Evolutionary conservation across 495 filamentous ascomycete genomes (phyloP), one percentile per base, ranked within the genome.

Genomic region (Tuber indicum): DNA sequence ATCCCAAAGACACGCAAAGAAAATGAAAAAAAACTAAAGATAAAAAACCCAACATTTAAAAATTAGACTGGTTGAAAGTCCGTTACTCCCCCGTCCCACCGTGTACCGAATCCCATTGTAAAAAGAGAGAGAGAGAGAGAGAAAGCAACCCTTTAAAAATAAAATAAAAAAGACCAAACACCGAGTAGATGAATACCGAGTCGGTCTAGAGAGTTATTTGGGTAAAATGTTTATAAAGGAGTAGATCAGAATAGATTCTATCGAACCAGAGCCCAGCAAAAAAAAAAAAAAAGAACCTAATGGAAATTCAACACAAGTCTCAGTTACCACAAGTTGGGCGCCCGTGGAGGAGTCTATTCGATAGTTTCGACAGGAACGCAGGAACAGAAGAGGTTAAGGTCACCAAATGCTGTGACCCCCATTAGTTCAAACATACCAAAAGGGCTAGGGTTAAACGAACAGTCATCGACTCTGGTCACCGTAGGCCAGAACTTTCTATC

Each of bases 401-500:
- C 95, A 78, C 94, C 94, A 79, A 92, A 97, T 21, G 92, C 93
- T 94, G 77, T 69, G n/a, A 72, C 8, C 52, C 73, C 41, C 79
- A 78, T 88, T 82, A 87, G 85, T 47, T 52, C 71, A 62, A 46
- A 52, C 42, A 42, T 12, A 62, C n/a, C 76, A 75, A n/a, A 49
- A 70, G 41, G 70, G 52, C 45, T 36, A 41, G 23, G 26, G 72
- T 70, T 42, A 70, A 72, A 87, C 90, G 87, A 87, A 95, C 94
- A 89, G 87, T 99, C 96, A 85, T 99, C 92, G 45, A 98, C 87
- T 82, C 96, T 88, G 12, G 92, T 93, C 47, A 98, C 94, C 47
- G 87, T 91, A 0, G 96, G 95, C 96, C 96, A 99, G 86, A 98
- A 98, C 87, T 99, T 99, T 91, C 96, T 97, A 89, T 97, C 93